phyloP scores from a whole-genome alignment of 1,139 yeast genomes.

The Suhomyces yuchorum region DNA sequence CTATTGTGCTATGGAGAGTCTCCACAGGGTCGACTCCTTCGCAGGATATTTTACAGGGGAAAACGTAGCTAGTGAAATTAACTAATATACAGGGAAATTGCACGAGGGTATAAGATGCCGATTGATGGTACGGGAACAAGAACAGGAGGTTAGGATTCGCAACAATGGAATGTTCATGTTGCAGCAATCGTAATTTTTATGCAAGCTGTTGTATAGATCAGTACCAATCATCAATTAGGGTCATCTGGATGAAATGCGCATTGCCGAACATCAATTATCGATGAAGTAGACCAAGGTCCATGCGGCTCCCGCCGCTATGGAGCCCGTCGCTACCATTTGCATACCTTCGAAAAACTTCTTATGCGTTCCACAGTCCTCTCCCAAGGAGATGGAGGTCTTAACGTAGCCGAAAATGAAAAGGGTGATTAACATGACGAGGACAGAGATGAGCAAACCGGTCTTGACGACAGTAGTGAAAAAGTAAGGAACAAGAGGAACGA shows the following conservation, averaged over 20 bases:
- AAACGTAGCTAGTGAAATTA: neutral
- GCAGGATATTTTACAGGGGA: neutral
- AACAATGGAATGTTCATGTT: neutral
- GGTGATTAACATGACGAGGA: conserved; percentile 80
- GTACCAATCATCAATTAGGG: neutral
- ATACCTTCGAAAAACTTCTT: conserved; percentile 76
- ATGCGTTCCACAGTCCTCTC: conserved; percentile 63
- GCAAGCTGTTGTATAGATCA: neutral
- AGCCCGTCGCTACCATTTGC: conserved; percentile 92
- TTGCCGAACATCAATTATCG: conserved; percentile 34
- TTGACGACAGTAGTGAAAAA: conserved; percentile 74
- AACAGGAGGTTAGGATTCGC: neutral
- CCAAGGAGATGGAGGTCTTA: conserved; percentile 83
- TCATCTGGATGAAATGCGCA: neutral
- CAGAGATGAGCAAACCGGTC: conserved; percentile 74
- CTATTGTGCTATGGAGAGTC: neutral
- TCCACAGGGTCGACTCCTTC: neutral
- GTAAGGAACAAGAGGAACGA: conserved; percentile 77
- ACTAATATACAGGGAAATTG: neutral
- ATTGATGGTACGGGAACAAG: neutral
- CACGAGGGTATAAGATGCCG: neutral
- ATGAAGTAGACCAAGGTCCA: conserved; percentile 87
- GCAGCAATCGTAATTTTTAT: neutral
- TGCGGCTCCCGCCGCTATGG: conserved; percentile 95
- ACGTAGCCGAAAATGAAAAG: conserved; percentile 84